phyloP scores from a whole-genome alignment of 306 rosid genomes.

The Vigna radiata region DNA sequence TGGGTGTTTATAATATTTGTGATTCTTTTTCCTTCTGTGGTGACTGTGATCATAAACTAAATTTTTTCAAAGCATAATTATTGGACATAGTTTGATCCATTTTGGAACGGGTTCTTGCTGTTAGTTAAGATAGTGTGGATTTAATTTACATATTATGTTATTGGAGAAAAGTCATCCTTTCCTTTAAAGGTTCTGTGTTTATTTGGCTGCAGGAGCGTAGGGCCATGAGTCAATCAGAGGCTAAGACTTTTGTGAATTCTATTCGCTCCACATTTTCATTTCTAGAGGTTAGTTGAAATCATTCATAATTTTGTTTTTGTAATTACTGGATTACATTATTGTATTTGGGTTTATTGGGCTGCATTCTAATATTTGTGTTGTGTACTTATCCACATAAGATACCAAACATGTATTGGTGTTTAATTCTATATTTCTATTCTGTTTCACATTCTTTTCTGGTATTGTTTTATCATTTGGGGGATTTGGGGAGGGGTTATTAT shows the following conservation, averaged over 20 bases:
- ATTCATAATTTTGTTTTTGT: constrained; percentile 27
- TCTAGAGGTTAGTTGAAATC: constrained; percentile 66
- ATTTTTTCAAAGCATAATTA: neutral
- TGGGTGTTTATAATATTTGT: neutral
- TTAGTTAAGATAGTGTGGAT: constrained; percentile 8
- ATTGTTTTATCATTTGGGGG: neutral
- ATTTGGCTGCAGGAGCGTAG: constrained; percentile 78
- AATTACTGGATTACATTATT: neutral
- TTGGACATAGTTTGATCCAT: constrained; percentile 1
- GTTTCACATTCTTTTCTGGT: constrained; percentile 9
- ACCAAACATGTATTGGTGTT: neutral
- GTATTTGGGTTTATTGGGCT: neutral
- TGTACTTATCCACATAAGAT: constrained; percentile 26
- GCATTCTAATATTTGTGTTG: neutral
- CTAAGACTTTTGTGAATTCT: constrained; percentile 63
- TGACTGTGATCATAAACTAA: constrained; percentile 2
- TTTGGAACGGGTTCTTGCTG: constrained; percentile 36
- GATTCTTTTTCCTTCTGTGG: constrained; percentile 12
- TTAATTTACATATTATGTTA: constrained; percentile 20
- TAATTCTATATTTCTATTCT: constrained; percentile 29
- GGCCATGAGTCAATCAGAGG: constrained; percentile 64
- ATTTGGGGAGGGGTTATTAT: neutral
- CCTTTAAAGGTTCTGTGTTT: constrained; percentile 18
- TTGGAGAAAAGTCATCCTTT: neutral
- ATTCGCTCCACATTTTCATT: constrained; percentile 75